Evolutionary conservation across 768 basidiomycete species (phyloP).

Genomic region (Tylopilus intermedius): DNA sequence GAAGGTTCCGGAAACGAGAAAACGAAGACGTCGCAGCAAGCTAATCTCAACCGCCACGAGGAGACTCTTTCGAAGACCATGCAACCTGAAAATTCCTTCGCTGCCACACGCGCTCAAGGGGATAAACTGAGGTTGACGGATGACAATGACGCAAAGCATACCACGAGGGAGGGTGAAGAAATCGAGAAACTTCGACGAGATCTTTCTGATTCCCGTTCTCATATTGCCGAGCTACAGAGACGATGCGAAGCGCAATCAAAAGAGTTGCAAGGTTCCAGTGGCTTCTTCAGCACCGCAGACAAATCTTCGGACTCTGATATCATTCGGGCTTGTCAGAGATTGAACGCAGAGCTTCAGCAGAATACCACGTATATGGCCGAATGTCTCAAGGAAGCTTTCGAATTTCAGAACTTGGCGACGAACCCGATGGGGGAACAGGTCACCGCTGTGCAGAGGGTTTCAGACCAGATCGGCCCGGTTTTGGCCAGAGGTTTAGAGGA

Average conservation of each 20-base stretch:
- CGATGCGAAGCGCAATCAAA: constrained; percentile 10
- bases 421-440: constrained; percentile 1
- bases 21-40: too few relatives aligned
- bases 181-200: constrained; percentile 4
- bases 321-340: constrained; percentile 2
- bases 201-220: background rate
- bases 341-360: constrained; percentile 13
- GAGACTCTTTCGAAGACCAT: too few relatives aligned
- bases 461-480: background rate
- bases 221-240: constrained; percentile 3
- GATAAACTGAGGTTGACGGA: background rate
- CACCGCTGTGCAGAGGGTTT: background rate
- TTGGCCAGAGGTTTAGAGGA: constrained; percentile 1
- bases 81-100: too few relatives aligned
- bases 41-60: too few relatives aligned
- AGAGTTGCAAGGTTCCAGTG: constrained; percentile 8
- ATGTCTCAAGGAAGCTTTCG: background rate
- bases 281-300: constrained; percentile 4
- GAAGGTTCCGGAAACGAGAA: too few relatives aligned
- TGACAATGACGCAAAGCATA: background rate
- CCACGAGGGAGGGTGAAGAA: background rate
- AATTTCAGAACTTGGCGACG: background rate
- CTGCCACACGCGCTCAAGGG: too few relatives aligned
- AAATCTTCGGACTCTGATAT: constrained; percentile 13
- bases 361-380: constrained; percentile 10